Base-by-base conservation (phyloP, 2,329 filamentous ascomycete species). In the Rachicladosporium sp. region DNA sequence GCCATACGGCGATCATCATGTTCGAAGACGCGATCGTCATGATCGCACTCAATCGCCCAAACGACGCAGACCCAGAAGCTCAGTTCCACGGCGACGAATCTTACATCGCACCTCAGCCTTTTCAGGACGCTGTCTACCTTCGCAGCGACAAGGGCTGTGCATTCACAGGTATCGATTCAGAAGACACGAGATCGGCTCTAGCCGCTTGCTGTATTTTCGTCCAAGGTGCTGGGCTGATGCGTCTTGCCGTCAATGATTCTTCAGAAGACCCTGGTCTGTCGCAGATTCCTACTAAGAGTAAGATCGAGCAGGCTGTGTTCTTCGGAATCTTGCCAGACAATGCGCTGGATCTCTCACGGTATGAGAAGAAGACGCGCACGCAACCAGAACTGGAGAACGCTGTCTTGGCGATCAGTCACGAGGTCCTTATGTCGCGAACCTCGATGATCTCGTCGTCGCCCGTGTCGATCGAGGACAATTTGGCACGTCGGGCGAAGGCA, bases 261-360 rank as follows among this genome's bases (percentile, higher is more conserved):
- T 74, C 74, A 4, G 78, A 74, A 9, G 75, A 79, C 3, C 67
- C 74, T 12, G 79, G 55, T 35, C 56, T 55, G 19, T 46, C 50
- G 7, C 65, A 64, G 48, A 74, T 93, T 10, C 88, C 83, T 1
- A 82, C 85, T 5, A 91, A 86, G 62, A 84, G 78, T 62, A 94
- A 91, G 61, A 71, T 98, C 31, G 86, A 95, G 55, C 88, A 98
- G 63, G 88, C 88, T 2, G 82, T 96, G 1, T 96, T 95, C 62
- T 96, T 86, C 56, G 88, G 88, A 2, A 77, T 76, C 35, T 78
- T 83, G 55, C 54, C 54, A 29, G 78, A 84, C 53, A 96, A 87
- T 51, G 82, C 89, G n/a, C 64, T 98, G n/a, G 78, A 87, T 45
- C 86, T 98, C 51, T 75, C 80, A 33, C 73, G 78, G 33, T 74